phyloP scores from a whole-genome alignment of 768 basidiomycete genomes.

The Termitomyces sp. region DNA sequence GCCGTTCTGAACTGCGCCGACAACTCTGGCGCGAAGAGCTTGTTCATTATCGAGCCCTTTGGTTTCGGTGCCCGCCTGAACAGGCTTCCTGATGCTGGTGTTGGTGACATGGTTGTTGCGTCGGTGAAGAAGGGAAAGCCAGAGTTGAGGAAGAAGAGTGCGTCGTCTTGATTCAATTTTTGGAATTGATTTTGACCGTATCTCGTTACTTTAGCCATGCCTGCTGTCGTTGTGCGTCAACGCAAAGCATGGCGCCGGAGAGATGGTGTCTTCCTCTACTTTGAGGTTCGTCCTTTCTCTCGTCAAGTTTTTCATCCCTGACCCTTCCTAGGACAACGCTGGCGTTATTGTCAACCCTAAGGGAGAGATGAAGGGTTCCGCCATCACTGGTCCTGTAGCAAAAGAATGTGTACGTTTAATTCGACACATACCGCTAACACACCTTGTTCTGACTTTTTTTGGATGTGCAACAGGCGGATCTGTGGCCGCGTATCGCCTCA shows the following conservation, averaged over 20 bases:
- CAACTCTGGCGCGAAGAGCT: slow-evolving; percentile 97
- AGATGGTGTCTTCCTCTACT: slow-evolving; percentile 99
- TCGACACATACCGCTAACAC: neutral
- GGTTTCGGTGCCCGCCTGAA: slow-evolving; percentile 96
- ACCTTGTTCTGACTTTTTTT: neutral
- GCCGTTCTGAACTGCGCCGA: slow-evolving; percentile 97
- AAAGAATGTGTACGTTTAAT: slow-evolving; percentile 89
- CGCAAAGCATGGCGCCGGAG: slow-evolving; percentile 97
- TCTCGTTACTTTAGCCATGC: slow-evolving; percentile 68
- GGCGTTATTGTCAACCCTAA: slow-evolving; percentile 98
- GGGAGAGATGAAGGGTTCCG: slow-evolving; percentile 99
- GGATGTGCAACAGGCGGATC: slow-evolving; percentile 67
- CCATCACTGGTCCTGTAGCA: slow-evolving; percentile 95
- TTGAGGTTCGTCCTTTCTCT: slow-evolving; percentile 55
- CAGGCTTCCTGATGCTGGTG: slow-evolving; percentile 94
- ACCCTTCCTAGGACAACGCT: slow-evolving; percentile 70
- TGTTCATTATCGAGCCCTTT: slow-evolving; percentile 93
- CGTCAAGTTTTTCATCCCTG: neutral
- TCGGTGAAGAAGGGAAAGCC: slow-evolving; percentile 99
- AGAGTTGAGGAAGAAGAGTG: slow-evolving; percentile 98
- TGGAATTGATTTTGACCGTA: slow-evolving; percentile 8
- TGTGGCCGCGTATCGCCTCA: slow-evolving; percentile 99
- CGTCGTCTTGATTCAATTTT: slow-evolving; percentile 26
- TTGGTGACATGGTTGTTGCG: slow-evolving; percentile 93
- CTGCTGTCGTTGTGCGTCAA: slow-evolving; percentile 94